These are phyloP conservation scores for Amaranthus hypochondriacus DNA, from an alignment of 148 eudicot species.

Conservation along the genomic window DNA sequence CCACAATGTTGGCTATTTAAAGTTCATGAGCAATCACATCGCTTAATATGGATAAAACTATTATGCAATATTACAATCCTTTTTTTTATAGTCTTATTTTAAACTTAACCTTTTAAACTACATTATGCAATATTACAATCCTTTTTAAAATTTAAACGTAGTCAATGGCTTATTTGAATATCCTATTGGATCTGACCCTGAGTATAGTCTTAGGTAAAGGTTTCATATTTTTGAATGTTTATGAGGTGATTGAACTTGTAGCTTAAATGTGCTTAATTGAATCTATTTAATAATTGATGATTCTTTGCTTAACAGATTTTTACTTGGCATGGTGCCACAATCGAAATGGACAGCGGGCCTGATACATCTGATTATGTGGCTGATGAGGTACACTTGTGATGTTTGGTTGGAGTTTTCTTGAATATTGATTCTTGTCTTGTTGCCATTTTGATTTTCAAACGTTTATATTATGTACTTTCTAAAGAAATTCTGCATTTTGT, in stretches of 20 bases:
- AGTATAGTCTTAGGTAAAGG: not conserved
- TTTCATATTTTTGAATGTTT: not conserved
- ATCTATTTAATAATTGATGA: not conserved
- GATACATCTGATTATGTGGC: constrained; percentile 88
- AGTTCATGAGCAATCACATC: no score
- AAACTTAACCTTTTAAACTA: no score
- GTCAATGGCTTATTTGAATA: no score
- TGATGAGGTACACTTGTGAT: constrained; percentile 59
- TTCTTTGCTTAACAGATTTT: constrained; percentile 50
- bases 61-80: no score
- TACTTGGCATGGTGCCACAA: constrained; percentile 95
- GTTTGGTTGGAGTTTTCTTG: constrained; percentile 2
- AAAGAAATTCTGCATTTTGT: constrained; percentile 8
- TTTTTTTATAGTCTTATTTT: no score
- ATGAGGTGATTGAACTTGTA: not conserved
- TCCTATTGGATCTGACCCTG: no score
- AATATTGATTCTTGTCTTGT: not conserved
- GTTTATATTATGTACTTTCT: not conserved
- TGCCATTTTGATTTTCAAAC: not conserved
- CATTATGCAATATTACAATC: no score
- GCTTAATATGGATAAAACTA: no score
- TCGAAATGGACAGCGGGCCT: constrained; percentile 82
- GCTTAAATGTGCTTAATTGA: not conserved
- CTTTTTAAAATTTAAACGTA: no score
- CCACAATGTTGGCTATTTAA: no score